Evolutionary conservation across 106 monocot genomes (phyloP), one percentile per base, ranked within the genome.

Genomic region (Dendrobium huoshanense): DNA sequence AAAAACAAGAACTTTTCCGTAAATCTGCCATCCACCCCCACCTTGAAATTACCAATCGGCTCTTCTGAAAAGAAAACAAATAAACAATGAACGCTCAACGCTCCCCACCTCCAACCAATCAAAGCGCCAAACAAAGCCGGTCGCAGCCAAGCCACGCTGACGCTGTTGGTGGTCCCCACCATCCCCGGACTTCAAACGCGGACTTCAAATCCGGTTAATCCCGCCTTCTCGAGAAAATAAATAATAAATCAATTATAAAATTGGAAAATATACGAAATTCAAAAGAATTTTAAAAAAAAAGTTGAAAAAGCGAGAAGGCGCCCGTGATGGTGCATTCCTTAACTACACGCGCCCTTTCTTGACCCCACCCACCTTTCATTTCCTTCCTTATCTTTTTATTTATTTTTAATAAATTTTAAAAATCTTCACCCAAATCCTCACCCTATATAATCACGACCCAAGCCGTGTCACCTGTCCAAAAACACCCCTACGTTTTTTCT

Each of bases 151-250:
- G 59, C 59, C 17, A 27, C 78, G 83, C 83, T 84, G 84, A 79
- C 79, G 79, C 43, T 55, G 79, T 65, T 67, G 79, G 72, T 48
- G 67, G 82, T 65, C 49, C 54, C 76, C 76, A 27, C 76, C 17
- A 18, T 43, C 18, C 59, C 65, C 81, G 81, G 82, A 79, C 79
- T 58, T 55, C 84, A 79, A 84, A 79, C 15, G 74, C 75, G 79
- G 79, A 79, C 43, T 75, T 79, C 48, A 75, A 84, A 79, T 75
- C 65, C 40, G 75, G 54, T 79, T 79, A 84, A 79, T 44, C 55
- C 73, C 79, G 20, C 20, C 74, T 22, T 29, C 43, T 70, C 70
- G 22, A 70, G 11, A 27, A 70, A 31, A 31, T 70, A 33, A 70
- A 70, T 70, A 70, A 2, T 61, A 61, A 22, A 61, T 61, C 19